Evolutionary conservation across 768 basidiomycete genomes (phyloP), one percentile per base, ranked within the genome.

Genomic region (Suillus subluteus): DNA sequence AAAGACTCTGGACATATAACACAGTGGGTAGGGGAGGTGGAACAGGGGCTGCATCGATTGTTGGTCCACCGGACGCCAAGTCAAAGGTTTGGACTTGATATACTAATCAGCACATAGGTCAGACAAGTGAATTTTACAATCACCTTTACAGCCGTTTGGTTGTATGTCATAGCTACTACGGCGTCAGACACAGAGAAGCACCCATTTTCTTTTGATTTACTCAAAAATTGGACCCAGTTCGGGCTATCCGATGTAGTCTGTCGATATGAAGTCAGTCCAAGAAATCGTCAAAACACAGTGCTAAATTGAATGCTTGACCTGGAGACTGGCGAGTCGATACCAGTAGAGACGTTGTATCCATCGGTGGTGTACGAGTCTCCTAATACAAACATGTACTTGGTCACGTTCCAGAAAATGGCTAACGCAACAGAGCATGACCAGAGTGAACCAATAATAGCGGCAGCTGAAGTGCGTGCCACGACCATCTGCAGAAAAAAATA

Each of bases 11-110:
- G 4, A 88, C 73, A 13, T 82, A 86, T 56, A 86, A 75, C 18
- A 88, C 86, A 0, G 82, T 83, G 0, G 86, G 79, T 43, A 72
- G 66, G 69, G 82, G 86, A 7, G 88, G 87, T 5, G 79, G 68
- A 43, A 91, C 88, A 41, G 90, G 82, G 37, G 70, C 80, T 8
- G 84, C 78, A 69, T 90, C 82, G 66, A 90, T 89, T 35, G 88
- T 89, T 23, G 88, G 89, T 35, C 87, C 90, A 26, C 89, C 87
- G 64, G 84, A 88, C 0, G 90, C 90, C 67, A 86, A 86, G 78
- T 90, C 87, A 75, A 88, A 91, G 0, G 86, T 88, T 70, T 87
- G 78, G 11, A 18, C n/a, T 11, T 64, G 32, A 32, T 32, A 32
- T n/a, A n/a, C n/a, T n/a, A 2, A 32, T 32, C 26, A 26, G 26